Base-by-base conservation (phyloP, 83 land plant species). In the Picea abies region DNA sequence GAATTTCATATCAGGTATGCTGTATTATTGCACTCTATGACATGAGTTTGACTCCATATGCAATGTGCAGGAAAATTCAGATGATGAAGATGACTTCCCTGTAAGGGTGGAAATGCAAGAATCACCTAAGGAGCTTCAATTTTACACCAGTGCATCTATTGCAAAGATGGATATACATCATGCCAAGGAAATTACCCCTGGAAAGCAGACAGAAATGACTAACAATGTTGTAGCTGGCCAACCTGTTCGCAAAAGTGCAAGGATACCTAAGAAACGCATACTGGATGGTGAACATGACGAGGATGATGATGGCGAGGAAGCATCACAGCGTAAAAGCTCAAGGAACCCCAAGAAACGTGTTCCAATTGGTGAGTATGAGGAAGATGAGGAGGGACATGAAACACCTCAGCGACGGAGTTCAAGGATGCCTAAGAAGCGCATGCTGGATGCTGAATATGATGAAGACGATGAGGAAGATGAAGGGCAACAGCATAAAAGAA, bases 211-310 rank as follows among this genome's bases (percentile, higher is more conserved):
- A 58, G 87, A 85, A 17, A 82, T 83, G 10, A 12, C 63, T 29
- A 72, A 60, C 26, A 65, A 26, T 56, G 9, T 26, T 14, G 23
- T 56, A 41, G 67, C 72, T 49, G 32, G 49, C 32, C 92, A 88
- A 16, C 76, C 90, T 56, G 84, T 81, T 52, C 91, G 94, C 11
- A 92, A 92, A 83, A 92, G 94, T 87, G 84, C 79, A 41, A 79
- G 93, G 83, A 87, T 84, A 1, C 91, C 94, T 5, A 92, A 92
- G 75, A 87, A 67, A 67, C 91, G 90, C 22, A 85, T 82, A 4
- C n/a, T 86, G 1, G 91, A 88, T 84, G 88, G 83, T 52, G 94
- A 64, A 68, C 81, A 85, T 85, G 88, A 82, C 62, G 90, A 88
- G 4, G 89, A 89, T 37, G 84, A 86, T 29, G 94, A 87, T 81